Conservation (phyloP, 2,329 filamentous ascomycete genomes). For the Fonsecaea monophora region DNA sequence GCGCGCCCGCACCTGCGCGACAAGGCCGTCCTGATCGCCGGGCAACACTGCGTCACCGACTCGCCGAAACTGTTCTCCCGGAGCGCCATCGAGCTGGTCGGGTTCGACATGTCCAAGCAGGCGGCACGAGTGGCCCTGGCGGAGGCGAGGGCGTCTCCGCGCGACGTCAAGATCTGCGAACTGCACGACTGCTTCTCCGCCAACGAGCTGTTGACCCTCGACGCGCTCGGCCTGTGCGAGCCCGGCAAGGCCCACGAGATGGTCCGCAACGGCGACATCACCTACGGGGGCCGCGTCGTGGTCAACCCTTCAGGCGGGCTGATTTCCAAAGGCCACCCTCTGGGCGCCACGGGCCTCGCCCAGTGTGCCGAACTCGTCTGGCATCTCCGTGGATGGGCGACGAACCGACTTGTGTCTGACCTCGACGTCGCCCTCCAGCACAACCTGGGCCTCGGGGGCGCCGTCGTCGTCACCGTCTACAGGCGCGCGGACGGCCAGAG, state of each 20-base stretch:
- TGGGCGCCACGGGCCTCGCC: slow-evolving; percentile 89
- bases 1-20: slow-evolving; percentile 78
- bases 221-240: slow-evolving; percentile 78
- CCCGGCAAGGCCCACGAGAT: slow-evolving; percentile 88
- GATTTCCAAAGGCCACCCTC: slow-evolving; percentile 93
- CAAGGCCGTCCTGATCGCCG: slow-evolving; percentile 83
- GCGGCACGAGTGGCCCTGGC: not conserved
- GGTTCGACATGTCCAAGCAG: not conserved
- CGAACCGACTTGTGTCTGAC: slow-evolving; percentile 64
- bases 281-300: slow-evolving; percentile 68
- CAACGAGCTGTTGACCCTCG: slow-evolving; percentile 66
- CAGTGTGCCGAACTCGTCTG: slow-evolving; percentile 95
- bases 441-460: slow-evolving; percentile 89
- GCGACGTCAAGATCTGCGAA: slow-evolving; percentile 81
- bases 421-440: slow-evolving; percentile 84
- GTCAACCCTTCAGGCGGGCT: slow-evolving; percentile 93
- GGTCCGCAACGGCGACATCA: slow-evolving; percentile 84
- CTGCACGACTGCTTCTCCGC: slow-evolving; percentile 82
- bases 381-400: slow-evolving; percentile 95
- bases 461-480: slow-evolving; percentile 89
- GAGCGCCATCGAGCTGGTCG: slow-evolving; percentile 1
- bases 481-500: slow-evolving; percentile 74
- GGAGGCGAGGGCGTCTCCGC: slow-evolving; percentile 48
- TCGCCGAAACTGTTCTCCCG: not conserved
- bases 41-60: slow-evolving; percentile 76